These are phyloP conservation scores for Acanthamoeba lenticulata DNA, from an alignment of 208 protist genomes.

Conservation along the genomic window DNA sequence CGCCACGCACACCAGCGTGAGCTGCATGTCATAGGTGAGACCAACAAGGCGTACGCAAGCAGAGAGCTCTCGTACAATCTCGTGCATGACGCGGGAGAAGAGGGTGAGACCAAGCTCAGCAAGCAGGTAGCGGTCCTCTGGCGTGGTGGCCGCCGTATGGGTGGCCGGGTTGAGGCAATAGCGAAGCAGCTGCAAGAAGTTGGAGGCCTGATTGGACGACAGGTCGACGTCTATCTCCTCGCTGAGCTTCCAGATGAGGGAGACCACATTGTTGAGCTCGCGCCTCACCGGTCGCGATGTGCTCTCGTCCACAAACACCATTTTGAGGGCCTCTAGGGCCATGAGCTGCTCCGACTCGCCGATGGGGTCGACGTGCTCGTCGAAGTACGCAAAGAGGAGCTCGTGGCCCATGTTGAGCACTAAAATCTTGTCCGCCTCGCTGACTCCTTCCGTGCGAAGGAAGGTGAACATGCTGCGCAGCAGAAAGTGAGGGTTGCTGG, in stretches of 20 bases:
- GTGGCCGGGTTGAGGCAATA: slow-evolving; percentile 38
- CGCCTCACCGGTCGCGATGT: background rate
- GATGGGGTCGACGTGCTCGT: background rate
- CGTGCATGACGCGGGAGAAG: background rate
- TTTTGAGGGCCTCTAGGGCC: background rate
- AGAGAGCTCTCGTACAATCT: background rate
- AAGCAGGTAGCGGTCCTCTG: background rate
- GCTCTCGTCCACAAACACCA: background rate
- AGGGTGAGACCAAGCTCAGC: slow-evolving; percentile 29
- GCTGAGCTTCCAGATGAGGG: slow-evolving; percentile 24
- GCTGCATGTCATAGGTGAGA: background rate
- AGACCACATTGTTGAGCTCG: slow-evolving; percentile 49
- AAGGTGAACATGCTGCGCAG: slow-evolving; percentile 39
- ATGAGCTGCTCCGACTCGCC: background rate
- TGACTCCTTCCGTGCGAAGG: background rate
- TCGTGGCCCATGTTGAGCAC: slow-evolving; percentile 45
- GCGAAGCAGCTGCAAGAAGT: background rate
- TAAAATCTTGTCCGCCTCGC: background rate
- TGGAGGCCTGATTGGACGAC: background rate
- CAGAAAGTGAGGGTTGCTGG: background rate
- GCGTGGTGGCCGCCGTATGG: background rate
- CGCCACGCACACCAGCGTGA: background rate
- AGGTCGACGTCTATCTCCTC: slow-evolving; percentile 22
- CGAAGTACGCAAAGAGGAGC: slow-evolving; percentile 37
- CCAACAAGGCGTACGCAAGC: background rate